Conservation (phyloP, 2,329 filamentous ascomycete species). For the Stromatinia cepivora region DNA sequence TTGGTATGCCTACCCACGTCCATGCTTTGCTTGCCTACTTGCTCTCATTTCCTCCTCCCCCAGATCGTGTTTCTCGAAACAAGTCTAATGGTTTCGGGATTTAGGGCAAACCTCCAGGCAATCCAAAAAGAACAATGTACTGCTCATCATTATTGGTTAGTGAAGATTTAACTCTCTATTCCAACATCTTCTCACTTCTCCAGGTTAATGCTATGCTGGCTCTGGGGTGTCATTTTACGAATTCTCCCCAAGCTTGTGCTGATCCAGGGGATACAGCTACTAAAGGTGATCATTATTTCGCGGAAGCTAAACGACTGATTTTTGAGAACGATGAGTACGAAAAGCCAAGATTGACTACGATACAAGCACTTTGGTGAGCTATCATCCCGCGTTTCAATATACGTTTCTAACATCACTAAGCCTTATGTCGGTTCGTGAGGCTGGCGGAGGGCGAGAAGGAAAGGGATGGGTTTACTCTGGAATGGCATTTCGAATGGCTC, state of each 20-base stretch:
- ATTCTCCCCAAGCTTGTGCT: slow-evolving; percentile 68
- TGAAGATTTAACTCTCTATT: not conserved
- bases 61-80: not conserved
- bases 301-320: slow-evolving; percentile 85
- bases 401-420: slow-evolving; percentile 11
- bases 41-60: not conserved
- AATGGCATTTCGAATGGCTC: slow-evolving; percentile 97
- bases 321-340: slow-evolving; percentile 92
- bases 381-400: slow-evolving; percentile 43
- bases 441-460: slow-evolving; percentile 88
- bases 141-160: slow-evolving; percentile 76
- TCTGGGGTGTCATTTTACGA: slow-evolving; percentile 90
- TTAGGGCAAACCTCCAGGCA: slow-evolving; percentile 58
- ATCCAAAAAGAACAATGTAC: slow-evolving; percentile 62
- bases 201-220: slow-evolving; percentile 93
- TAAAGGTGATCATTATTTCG: slow-evolving; percentile 94
- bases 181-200: slow-evolving; percentile 71
- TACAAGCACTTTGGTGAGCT: slow-evolving; percentile 74
- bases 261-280: slow-evolving; percentile 74
- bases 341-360: slow-evolving; percentile 81
- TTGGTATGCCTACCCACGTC: not conserved
- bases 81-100: not conserved
- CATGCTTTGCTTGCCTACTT: not conserved
- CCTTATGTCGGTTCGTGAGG: slow-evolving; percentile 89
- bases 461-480: slow-evolving; percentile 98